Base-by-base conservation (phyloP, 202 grass and related monocot genomes). In the Setaria italica region DNA sequence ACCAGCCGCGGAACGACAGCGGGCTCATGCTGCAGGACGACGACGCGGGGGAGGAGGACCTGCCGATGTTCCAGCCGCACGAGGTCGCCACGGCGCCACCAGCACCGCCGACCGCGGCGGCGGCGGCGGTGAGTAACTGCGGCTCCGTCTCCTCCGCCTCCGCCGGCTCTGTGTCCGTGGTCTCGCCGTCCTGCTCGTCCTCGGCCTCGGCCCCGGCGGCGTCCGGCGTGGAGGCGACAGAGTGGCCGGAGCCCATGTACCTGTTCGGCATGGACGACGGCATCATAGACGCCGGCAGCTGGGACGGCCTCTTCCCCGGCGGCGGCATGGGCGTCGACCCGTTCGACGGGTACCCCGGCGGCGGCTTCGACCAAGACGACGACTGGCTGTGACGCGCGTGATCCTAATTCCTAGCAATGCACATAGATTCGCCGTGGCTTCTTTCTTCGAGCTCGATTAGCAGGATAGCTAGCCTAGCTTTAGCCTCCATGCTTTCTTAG, bases 181-280 rank as follows among this genome's bases (percentile, higher is more conserved):
- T 91, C 76, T 94, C 89, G 53, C 82, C 84, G 47, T 86, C 90
- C 11, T 90, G 20, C 59, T 92, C 85, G 57, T 90, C 92, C 12
- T 75, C 89, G 7, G 70, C 70, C 9, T 78, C 89, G 6, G 64
- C 87, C 9, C 11, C 87, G 62, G 84, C 63, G 68, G 72, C 32
- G 46, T 76, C 46, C 72, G 72, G 81, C 25, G 55, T 79, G 48
- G 88, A 86, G 32, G 79, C 84, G 76, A 49, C 75, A 51, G 88
- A 90, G 67, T 95, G 88, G 86, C 80, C 77, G 21, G 88, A 90
- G 41, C 82, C 83, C 72, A 56, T 90, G 80, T 87, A 85, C 48
- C 46, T 90, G 46, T 62, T 92, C 83, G 88, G 77, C 49, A 60
- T 89, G 74, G 90, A 95, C 14, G 90, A 95, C 14, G 83, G 64